Percentiles rank a stretch among this genome's conserved stretches.
Conservation (phyloP, 2,329 filamentous ascomycete species). For the Fusarium palustre region DNA sequence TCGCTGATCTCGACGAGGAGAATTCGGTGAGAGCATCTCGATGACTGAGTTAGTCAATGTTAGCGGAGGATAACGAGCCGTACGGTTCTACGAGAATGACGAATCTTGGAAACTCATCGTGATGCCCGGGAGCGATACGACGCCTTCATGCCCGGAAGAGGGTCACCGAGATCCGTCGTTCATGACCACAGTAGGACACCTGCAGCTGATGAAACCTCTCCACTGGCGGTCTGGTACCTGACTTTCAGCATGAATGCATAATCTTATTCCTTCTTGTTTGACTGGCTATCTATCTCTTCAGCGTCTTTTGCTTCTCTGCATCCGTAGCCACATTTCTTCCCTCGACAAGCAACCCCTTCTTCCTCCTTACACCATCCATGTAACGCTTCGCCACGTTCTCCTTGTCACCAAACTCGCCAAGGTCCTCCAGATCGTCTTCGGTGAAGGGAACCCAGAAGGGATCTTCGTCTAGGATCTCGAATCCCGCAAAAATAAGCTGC, state of each 20-base stretch:
- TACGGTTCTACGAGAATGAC: neutral
- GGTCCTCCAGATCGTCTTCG: constrained; percentile 94
- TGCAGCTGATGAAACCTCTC: constrained; percentile 3
- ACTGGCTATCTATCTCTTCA: constrained; percentile 64
- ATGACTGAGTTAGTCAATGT: neutral
- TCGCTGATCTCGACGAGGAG: constrained; percentile 1
- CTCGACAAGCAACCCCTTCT: constrained; percentile 90
- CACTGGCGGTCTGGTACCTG: neutral
- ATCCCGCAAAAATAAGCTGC: constrained; percentile 93
- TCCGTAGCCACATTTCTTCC: constrained; percentile 81
- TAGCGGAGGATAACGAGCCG: neutral
- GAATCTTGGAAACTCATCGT: neutral
- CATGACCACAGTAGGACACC: neutral
- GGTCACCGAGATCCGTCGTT: neutral
- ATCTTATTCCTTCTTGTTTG: constrained; percentile 17
- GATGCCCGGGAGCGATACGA: neutral
- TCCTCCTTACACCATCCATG: constrained; percentile 86
- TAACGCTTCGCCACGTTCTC: constrained; percentile 98
- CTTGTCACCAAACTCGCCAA: constrained; percentile 91
- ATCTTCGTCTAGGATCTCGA: constrained; percentile 93
- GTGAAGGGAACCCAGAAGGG: constrained; percentile 98
- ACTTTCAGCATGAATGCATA: constrained; percentile 12
- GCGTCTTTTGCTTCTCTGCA: constrained; percentile 89
- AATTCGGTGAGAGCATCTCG: constrained; percentile 1
- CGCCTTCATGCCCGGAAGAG: constrained; percentile 2